phyloP scores from a whole-genome alignment of 768 basidiomycete species.

The Lactarius hatsudake region DNA sequence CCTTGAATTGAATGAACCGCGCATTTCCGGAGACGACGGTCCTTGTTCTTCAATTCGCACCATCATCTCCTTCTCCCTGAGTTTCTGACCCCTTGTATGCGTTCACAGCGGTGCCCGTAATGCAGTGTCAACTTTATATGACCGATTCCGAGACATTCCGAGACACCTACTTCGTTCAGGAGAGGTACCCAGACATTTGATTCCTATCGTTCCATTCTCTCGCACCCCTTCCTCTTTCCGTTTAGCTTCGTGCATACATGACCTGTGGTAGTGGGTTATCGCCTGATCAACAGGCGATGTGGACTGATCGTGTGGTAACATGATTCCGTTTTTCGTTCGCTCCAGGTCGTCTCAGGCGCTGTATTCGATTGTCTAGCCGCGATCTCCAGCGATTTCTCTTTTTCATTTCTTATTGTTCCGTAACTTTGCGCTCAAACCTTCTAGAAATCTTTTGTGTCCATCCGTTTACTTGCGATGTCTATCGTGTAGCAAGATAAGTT shows the following conservation, averaged over 20 bases:
- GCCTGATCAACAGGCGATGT: not conserved
- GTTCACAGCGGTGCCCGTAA: not conserved
- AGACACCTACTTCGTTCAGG: not conserved
- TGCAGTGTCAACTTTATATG: not conserved
- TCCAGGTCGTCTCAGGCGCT: not conserved
- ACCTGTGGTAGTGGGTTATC: slow-evolving; percentile 6
- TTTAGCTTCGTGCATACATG: not conserved
- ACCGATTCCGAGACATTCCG: not conserved
- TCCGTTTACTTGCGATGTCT: slow-evolving; percentile 8
- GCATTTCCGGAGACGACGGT: not conserved
- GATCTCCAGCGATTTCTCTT: not conserved
- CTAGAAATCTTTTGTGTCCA: not conserved
- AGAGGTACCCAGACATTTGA: not conserved
- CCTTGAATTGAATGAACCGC: not conserved
- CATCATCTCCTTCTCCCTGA: slow-evolving; percentile 1
- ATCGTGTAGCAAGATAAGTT: slow-evolving; percentile 13
- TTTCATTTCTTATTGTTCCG: not conserved
- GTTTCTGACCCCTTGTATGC: not conserved
- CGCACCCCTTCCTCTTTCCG: not conserved
- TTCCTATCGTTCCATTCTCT: not conserved
- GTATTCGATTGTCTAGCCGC: not conserved
- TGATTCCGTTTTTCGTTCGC: not conserved
- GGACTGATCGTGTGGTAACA: not conserved
- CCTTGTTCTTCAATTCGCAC: slow-evolving; percentile 8
- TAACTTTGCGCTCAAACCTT: not conserved